A percentile compares a stretch with the other conserved stretches of the same genome.
Evolutionary conservation across 768 basidiomycete species (phyloP).

Genomic region (Tricholoma saponaceum): DNA sequence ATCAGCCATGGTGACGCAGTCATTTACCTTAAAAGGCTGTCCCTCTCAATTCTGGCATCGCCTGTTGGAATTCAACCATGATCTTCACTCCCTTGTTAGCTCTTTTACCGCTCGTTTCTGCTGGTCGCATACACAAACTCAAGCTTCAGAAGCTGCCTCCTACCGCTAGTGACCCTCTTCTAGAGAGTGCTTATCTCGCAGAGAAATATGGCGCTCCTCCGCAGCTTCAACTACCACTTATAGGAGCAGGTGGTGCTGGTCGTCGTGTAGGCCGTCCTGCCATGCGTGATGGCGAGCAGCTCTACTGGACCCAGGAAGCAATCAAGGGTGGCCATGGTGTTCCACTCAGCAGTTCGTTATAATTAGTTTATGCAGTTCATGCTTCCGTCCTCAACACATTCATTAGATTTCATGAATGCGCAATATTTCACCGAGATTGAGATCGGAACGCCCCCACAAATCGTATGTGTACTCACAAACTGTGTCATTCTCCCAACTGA

Average conservation of each 20-base stretch:
- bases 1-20: too few species aligned
- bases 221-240: conserved; percentile 48
- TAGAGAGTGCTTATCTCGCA: conserved; percentile 84
- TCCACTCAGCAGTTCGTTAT: conserved; percentile 80
- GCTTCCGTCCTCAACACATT: conserved; percentile 4
- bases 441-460: conserved; percentile 82
- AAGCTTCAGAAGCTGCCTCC: conserved; percentile 84
- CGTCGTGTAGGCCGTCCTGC: conserved; percentile 46
- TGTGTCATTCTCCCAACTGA: neutral
- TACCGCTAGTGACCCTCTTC: conserved; percentile 52
- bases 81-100: conserved; percentile 33
- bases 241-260: conserved; percentile 72
- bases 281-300: conserved; percentile 45
- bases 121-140: conserved; percentile 69
- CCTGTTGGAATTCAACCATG: too few species aligned
- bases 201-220: conserved; percentile 80
- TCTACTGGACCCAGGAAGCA: conserved; percentile 81
- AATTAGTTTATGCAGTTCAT: neutral
- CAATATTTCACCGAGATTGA: conserved; percentile 92
- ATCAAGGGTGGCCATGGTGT: conserved; percentile 78
- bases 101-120: conserved; percentile 48
- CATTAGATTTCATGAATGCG: conserved; percentile 92
- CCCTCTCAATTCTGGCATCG: too few species aligned
- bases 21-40: too few species aligned
- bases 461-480: conserved; percentile 36